phyloP scores from a whole-genome alignment of 139 green algal genomes.

The Tetraselmis chui region DNA sequence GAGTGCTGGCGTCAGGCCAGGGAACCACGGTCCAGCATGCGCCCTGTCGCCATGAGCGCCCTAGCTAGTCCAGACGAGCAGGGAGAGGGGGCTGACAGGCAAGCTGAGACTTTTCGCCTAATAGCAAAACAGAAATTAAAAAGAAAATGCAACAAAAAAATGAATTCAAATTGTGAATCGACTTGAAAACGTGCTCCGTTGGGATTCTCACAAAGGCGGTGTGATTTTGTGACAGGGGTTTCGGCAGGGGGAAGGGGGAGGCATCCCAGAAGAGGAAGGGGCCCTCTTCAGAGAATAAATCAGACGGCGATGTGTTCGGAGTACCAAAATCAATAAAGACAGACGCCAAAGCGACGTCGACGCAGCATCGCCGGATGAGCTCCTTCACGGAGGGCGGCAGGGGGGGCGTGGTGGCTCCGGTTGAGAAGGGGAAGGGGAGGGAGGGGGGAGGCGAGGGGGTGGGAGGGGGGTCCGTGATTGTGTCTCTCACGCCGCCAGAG shows the following conservation, averaged over 20 bases:
- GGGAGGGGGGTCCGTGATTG: too few species aligned
- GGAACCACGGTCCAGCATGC: neutral
- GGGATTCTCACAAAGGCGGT: too few species aligned
- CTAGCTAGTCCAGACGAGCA: neutral
- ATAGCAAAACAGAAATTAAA: too few species aligned
- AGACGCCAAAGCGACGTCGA: neutral
- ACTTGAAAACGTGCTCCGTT: too few species aligned
- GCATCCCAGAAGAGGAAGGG: neutral
- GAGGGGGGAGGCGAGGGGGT: too few species aligned
- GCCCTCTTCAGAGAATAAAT: neutral
- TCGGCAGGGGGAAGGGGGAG: neutral
- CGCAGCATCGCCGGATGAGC: neutral
- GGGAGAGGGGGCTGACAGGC: neutral
- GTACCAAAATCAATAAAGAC: neutral
- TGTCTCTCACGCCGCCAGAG: too few species aligned
- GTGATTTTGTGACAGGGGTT: too few species aligned
- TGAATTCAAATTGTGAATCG: too few species aligned
- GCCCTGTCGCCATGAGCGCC: neutral
- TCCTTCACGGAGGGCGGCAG: neutral
- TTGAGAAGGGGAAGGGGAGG: too few species aligned
- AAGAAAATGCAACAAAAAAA: too few species aligned
- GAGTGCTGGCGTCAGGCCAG: neutral
- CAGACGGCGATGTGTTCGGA: neutral
- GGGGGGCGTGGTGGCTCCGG: neutral
- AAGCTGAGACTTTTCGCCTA: too few species aligned